Evolutionary conservation across 768 basidiomycete genomes (phyloP).

Genomic region (Lentinula detonsa): DNA sequence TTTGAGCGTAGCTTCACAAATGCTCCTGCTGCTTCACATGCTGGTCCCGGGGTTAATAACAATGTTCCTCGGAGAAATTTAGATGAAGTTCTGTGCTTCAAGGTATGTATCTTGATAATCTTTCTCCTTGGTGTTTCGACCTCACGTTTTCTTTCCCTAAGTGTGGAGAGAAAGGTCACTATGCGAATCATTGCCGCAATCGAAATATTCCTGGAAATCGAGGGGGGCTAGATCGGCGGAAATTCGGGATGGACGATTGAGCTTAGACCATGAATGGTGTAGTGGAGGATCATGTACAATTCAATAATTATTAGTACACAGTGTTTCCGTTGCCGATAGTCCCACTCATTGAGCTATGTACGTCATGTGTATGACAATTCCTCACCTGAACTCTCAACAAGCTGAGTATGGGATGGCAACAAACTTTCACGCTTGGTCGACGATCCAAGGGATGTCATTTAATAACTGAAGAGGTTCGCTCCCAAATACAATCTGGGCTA

Average conservation of each 20-base stretch:
- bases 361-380: too few relatives aligned
- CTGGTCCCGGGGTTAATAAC: slow-evolving; percentile 15
- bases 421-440: slow-evolving; percentile 61
- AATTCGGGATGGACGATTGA: slow-evolving; percentile 26
- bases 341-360: too few relatives aligned
- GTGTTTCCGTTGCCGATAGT: too few relatives aligned
- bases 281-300: too few relatives aligned
- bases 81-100: slow-evolving; percentile 84
- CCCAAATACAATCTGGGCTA: slow-evolving; percentile 64
- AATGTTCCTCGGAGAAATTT: slow-evolving; percentile 56
- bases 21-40: slow-evolving; percentile 20
- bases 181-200: slow-evolving; percentile 91
- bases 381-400: background rate
- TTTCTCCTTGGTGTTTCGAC: slow-evolving; percentile 1
- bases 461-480: slow-evolving; percentile 69
- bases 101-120: slow-evolving; percentile 34
- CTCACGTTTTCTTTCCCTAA: slow-evolving; percentile 19
- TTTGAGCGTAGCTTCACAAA: slow-evolving; percentile 52
- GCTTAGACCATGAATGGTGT: too few relatives aligned
- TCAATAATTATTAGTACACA: too few relatives aligned
- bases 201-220: slow-evolving; percentile 88
- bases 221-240: slow-evolving; percentile 67
- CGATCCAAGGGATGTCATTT: slow-evolving; percentile 71
- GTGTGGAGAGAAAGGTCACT: slow-evolving; percentile 93
- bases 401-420: slow-evolving; percentile 80